Base-by-base conservation (phyloP, 192 early-diverging fungal species). In the Rhizoclosmatium globosum region DNA sequence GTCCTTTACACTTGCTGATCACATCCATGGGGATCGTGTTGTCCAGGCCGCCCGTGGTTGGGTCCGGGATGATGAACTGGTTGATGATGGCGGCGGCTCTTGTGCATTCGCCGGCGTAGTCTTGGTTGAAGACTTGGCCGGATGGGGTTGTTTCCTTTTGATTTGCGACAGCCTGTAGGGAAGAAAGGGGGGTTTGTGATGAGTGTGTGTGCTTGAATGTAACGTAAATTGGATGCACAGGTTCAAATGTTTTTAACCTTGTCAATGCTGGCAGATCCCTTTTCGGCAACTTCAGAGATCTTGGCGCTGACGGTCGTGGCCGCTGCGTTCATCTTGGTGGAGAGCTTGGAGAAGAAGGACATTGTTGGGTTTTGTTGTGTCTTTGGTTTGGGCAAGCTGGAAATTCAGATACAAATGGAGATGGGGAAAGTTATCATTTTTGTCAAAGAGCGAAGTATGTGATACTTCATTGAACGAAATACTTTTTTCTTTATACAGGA, bases 21-120 rank as follows among this genome's bases (percentile, higher is more conserved):
- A 71, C 50, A 2, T 71, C 47, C 9, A 4, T 38, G 4, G 69
- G 69, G 46, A 71, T 71, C 3, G 31, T 7, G 13, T 38, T 11
- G 46, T 71, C 69, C 66, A 68, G 15, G 43, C 66, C 66, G 13
- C 38, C 50, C 0, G 47, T 48, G 4, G 15, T 31, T 4, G 53
- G 6, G 9, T 48, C 45, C 1, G 69, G 69, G 31, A 47, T 9
- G 13, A 71, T 46, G 38, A 71, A 71, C 0, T 53, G 15, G 4
- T 6, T n/a, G 17, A 71, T 71, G 69, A 71, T 71, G 15, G 45
- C 38, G 17, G 69, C 50, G 19, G 69, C 69, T 47, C 46, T 71
- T 17, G 4, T 4, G 66, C 66, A 68, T 47, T 68, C 42, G 9
- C 46, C 66, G 43, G 46, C 21, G 43, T 17, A 47, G 39, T 68